Evolutionary conservation across 2,329 filamentous ascomycete genomes (phyloP).

Genomic region (Xylariales sp.): DNA sequence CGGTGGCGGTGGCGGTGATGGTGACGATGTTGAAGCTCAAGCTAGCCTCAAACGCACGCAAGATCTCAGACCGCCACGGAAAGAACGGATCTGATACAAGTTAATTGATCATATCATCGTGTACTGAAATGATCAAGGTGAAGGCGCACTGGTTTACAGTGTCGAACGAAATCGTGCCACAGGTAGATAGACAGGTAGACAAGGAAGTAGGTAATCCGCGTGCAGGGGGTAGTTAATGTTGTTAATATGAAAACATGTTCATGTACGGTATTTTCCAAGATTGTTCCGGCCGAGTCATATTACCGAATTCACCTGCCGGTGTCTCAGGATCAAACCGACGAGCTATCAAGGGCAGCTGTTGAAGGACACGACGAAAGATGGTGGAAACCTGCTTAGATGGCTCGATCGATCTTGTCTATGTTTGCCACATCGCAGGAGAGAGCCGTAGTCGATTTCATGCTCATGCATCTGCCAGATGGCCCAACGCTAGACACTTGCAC

Average conservation of each 20-base stretch:
- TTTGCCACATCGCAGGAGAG: not conserved
- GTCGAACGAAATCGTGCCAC: constrained; percentile 39
- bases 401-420: constrained; percentile 6
- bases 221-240: constrained; percentile 8
- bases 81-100: constrained; percentile 38
- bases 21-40: constrained; percentile 7
- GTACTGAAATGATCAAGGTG: constrained; percentile 33
- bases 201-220: constrained; percentile 34
- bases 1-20: not conserved
- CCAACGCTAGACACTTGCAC: constrained; percentile 1
- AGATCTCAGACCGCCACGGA: constrained; percentile 13
- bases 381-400: constrained; percentile 7
- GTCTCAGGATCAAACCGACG: constrained; percentile 30
- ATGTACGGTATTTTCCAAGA: constrained; percentile 21
- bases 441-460: constrained; percentile 1
- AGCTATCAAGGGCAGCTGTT: not conserved
- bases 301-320: constrained; percentile 24
- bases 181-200: constrained; percentile 33
- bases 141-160: constrained; percentile 32
- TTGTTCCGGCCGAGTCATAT: constrained; percentile 23
- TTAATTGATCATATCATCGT: constrained; percentile 36
- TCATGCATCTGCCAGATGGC: constrained; percentile 1
- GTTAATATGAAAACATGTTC: constrained; percentile 25
- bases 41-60: not conserved
- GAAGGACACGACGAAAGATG: constrained; percentile 8